These are phyloP conservation scores for Vigna unguiculata DNA, from an alignment of 306 rosid genomes.

Conservation along the genomic window DNA sequence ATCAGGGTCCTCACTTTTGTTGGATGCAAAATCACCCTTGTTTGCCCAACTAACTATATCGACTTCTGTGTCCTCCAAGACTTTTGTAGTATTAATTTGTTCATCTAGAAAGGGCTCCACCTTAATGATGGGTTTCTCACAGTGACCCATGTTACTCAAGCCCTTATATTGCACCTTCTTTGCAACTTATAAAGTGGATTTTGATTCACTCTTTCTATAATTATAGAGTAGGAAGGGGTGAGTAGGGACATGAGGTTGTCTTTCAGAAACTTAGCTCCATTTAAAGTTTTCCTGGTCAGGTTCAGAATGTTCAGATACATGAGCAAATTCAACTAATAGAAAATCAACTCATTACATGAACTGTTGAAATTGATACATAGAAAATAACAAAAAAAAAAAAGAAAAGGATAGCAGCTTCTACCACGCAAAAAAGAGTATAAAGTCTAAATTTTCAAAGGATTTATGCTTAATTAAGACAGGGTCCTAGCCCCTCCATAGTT, in stretches of 20 bases:
- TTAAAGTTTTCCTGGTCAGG: slow-evolving; percentile 39
- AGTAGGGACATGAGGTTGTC: slow-evolving; percentile 48
- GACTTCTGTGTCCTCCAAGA: slow-evolving; percentile 59
- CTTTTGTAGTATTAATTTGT: slow-evolving; percentile 46
- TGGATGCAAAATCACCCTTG: slow-evolving; percentile 51
- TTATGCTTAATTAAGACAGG: background rate
- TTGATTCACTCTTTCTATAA: slow-evolving; percentile 48
- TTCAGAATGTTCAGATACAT: slow-evolving; percentile 33
- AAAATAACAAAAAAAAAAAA: slow-evolving; percentile 3
- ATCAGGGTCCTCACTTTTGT: slow-evolving; percentile 73
- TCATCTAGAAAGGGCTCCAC: slow-evolving; percentile 58
- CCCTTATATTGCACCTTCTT: slow-evolving; percentile 51
- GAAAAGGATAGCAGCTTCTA: background rate
- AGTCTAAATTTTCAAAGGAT: slow-evolving; percentile 2
- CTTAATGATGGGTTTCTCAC: slow-evolving; percentile 47
- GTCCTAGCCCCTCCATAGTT: background rate
- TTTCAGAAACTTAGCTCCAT: slow-evolving; percentile 37
- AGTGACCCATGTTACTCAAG: slow-evolving; percentile 41
- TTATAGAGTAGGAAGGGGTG: slow-evolving; percentile 41
- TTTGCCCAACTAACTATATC: slow-evolving; percentile 67
- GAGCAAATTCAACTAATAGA: slow-evolving; percentile 26
- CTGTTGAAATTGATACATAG: background rate
- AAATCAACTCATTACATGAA: background rate
- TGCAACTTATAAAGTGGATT: slow-evolving; percentile 37
- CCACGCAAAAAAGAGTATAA: background rate